These are phyloP conservation scores for Lipomyces orientalis DNA, from an alignment of 805 yeast species.

Conservation along the genomic window DNA sequence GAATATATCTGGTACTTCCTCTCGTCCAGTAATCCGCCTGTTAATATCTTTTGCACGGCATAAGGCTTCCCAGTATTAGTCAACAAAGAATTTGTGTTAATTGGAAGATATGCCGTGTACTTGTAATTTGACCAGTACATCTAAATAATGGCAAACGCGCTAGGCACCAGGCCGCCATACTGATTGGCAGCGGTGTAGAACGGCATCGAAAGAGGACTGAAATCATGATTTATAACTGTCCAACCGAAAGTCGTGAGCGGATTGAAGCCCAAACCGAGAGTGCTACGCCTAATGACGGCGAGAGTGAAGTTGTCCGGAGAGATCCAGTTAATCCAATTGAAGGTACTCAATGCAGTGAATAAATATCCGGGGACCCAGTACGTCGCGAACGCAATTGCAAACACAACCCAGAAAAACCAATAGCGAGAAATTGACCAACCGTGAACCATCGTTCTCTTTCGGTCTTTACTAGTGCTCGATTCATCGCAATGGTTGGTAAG, in stretches of 20 bases:
- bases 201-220: conserved; percentile 46
- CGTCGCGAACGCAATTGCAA: conserved; percentile 52
- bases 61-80: conserved; percentile 46
- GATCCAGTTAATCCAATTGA: conserved; percentile 68
- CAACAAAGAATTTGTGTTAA: conserved; percentile 54
- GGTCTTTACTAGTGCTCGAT: conserved; percentile 9
- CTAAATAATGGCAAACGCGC: conserved; percentile 59
- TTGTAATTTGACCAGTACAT: conserved; percentile 60
- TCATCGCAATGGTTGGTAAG: conserved; percentile 18
- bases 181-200: conserved; percentile 53
- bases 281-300: conserved; percentile 66
- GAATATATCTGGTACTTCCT: conserved; percentile 62
- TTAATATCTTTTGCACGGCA: conserved; percentile 54
- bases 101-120: conserved; percentile 50
- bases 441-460: conserved; percentile 52
- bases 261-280: conserved; percentile 57
- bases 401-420: conserved; percentile 52
- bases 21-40: conserved; percentile 53
- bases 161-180: conserved; percentile 49
- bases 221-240: conserved; percentile 59
- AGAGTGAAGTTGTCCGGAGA: conserved; percentile 60
- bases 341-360: conserved; percentile 61
- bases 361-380: conserved; percentile 67
- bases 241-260: conserved; percentile 53
- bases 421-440: conserved; percentile 66